Evolutionary conservation across 208 protist genomes (phyloP).

Genomic region (Jaenimonas drosophilae): DNA sequence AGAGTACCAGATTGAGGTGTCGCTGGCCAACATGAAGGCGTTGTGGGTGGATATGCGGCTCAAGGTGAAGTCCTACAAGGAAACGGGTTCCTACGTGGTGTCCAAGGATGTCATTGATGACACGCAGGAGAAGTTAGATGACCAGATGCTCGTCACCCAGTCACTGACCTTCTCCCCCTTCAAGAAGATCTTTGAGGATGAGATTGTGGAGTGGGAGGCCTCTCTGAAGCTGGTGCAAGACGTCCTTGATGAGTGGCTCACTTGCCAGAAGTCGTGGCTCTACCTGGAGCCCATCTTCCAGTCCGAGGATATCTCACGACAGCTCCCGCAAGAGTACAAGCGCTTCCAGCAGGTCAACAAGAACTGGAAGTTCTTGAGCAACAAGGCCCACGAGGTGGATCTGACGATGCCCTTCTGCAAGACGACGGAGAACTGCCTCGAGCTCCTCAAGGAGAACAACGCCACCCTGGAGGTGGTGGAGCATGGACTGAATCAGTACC

Average conservation of each 20-base stretch:
- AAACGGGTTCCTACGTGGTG: slow-evolving; percentile 91
- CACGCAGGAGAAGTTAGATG: slow-evolving; percentile 92
- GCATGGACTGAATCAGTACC: slow-evolving; percentile 94
- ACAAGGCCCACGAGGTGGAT: slow-evolving; percentile 68
- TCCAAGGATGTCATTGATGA: slow-evolving; percentile 86
- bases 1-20: slow-evolving; percentile 94
- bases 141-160: slow-evolving; percentile 95
- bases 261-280: slow-evolving; percentile 93
- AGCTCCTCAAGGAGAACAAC: slow-evolving; percentile 90
- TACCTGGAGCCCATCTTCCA: slow-evolving; percentile 97
- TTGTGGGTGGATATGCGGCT: slow-evolving; percentile 89
- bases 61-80: slow-evolving; percentile 80
- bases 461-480: slow-evolving; percentile 94
- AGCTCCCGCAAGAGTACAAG: slow-evolving; percentile 92
- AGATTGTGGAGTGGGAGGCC: slow-evolving; percentile 88
- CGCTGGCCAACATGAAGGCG: slow-evolving; percentile 91
- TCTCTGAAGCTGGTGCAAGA: slow-evolving; percentile 83
- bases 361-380: slow-evolving; percentile 91
- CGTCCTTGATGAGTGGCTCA: slow-evolving; percentile 93
- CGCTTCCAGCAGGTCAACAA: slow-evolving; percentile 91
- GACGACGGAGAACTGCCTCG: slow-evolving; percentile 67
- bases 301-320: slow-evolving; percentile 93
- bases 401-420: slow-evolving; percentile 81
- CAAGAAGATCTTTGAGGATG: slow-evolving; percentile 94
- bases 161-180: slow-evolving; percentile 94